Evolutionary conservation across 495 filamentous ascomycete species (phyloP), one percentile per base, ranked within the genome.

Genomic region (Chaetomium cochliodes): DNA sequence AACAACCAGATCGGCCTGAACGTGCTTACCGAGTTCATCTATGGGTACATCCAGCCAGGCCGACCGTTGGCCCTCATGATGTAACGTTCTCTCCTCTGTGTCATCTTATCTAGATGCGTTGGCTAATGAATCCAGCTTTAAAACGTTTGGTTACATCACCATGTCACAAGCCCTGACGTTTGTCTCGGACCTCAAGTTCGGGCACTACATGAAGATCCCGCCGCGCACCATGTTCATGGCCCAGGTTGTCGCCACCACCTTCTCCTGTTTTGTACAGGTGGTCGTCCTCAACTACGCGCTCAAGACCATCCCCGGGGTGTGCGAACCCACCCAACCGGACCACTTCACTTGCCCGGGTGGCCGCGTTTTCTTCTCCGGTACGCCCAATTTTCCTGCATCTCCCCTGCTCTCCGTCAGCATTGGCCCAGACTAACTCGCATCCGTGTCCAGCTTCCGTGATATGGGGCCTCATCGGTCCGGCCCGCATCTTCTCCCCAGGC

Each of bases 71-170:
- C 85, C 0, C 80, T 89, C 46, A 90, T 90, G 88, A 79, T 89
- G 67, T 82, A 66, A 13, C 18, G 5, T n/a, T 15, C 47, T 47
- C 16, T 22, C 12, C 25, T 42, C 16, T 15, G 12, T 15, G 13
- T 9, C 2, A 25, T 39, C n/a, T n/a, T n/a, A n/a, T 37, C 15
- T 5, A 0, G 23, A 51, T 1, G 15, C 0, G 33, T 20, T 16
- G 5, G 5, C n/a, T 51, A 62, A 22, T 33, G 28, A 28, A 49
- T 6, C 4, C 47, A 82, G 80, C 28, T 91, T 91, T 77, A 90
- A 91, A 73, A 89, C 88, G 18, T 89, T 88, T 65, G 87, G 88
- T 47, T 91, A 87, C 69, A 88, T 89, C 66, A 88, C 87, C 46
- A 85, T 88, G 77, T 80, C 81, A 18, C 83, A 85, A 71, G 80